These are phyloP conservation scores for Colletotrichum sojae DNA, from an alignment of 2,329 filamentous ascomycete genomes.

Conservation along the genomic window DNA sequence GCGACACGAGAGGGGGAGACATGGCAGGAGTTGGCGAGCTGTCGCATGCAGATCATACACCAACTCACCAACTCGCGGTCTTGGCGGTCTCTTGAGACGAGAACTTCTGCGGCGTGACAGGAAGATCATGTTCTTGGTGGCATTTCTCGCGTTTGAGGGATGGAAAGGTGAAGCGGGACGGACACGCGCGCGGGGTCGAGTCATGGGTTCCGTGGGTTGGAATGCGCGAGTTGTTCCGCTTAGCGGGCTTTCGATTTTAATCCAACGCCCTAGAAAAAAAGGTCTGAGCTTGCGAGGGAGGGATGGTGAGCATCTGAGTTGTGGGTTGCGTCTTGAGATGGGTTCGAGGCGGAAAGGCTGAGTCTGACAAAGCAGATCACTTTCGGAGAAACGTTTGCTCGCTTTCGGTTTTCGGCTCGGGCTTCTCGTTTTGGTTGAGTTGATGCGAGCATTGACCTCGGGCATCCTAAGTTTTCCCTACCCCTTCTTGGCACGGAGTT, in stretches of 20 bases:
- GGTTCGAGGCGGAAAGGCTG: slow-evolving; percentile 11
- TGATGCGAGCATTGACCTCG: neutral
- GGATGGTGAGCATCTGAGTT: neutral
- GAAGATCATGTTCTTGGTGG: slow-evolving; percentile 14
- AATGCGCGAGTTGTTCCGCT: neutral
- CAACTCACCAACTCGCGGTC: neutral
- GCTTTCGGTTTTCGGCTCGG: slow-evolving; percentile 10
- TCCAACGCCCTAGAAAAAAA: neutral
- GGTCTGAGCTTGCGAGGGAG: neutral
- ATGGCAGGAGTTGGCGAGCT: slow-evolving; percentile 32
- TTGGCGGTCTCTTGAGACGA: slow-evolving; percentile 28
- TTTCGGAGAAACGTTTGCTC: neutral
- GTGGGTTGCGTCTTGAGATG: neutral
- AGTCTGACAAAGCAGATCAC: neutral
- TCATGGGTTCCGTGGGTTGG: neutral
- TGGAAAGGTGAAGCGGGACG: neutral
- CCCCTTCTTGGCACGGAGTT: too few relatives aligned
- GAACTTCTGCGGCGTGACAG: slow-evolving; percentile 29
- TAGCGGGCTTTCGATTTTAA: neutral
- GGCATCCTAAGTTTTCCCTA: too few relatives aligned
- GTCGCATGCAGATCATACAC: slow-evolving; percentile 28
- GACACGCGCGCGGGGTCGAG: slow-evolving; percentile 12
- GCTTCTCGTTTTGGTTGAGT: neutral
- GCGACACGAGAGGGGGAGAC: slow-evolving; percentile 1
- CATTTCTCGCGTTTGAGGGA: slow-evolving; percentile 4